Conservation (phyloP, 169 alveolate species). For the Cryptosporidium andersoni region DNA sequence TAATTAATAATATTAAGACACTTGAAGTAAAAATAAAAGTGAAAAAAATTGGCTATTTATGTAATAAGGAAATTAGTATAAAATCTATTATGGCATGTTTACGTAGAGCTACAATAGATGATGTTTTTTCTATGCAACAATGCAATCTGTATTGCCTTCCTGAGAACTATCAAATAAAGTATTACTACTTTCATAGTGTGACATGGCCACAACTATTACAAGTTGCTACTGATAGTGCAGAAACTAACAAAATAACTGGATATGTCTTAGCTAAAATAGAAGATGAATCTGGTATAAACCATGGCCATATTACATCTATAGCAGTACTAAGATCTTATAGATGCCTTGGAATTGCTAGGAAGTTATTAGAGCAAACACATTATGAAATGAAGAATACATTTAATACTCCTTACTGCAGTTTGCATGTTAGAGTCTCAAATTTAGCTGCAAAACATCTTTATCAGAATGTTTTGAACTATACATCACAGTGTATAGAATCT, state of each 20-base stretch:
- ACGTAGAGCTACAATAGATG: slow-evolving; percentile 82
- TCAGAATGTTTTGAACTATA: slow-evolving; percentile 80
- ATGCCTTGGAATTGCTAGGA: slow-evolving; percentile 86
- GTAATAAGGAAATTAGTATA: neutral
- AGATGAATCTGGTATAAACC: slow-evolving; percentile 74
- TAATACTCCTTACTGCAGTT: slow-evolving; percentile 80
- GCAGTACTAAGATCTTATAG: slow-evolving; percentile 86
- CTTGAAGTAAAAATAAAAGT: neutral
- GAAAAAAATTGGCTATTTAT: neutral
- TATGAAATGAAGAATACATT: slow-evolving; percentile 80
- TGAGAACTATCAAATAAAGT: slow-evolving; percentile 93
- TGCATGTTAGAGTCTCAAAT: slow-evolving; percentile 87
- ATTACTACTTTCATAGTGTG: slow-evolving; percentile 92
- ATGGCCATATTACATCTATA: slow-evolving; percentile 89
- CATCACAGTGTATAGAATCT: slow-evolving; percentile 78
- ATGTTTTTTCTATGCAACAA: slow-evolving; percentile 81
- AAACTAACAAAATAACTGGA: slow-evolving; percentile 85
- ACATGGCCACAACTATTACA: slow-evolving; percentile 93
- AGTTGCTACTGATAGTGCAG: slow-evolving; percentile 78
- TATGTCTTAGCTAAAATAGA: slow-evolving; percentile 83
- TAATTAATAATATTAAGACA: neutral
- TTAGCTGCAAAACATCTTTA: slow-evolving; percentile 85
- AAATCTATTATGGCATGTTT: slow-evolving; percentile 79
- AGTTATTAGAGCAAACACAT: slow-evolving; percentile 73
- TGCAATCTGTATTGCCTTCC: slow-evolving; percentile 87